phyloP scores from a whole-genome alignment of 768 basidiomycete species.

The Calocera cornea region DNA sequence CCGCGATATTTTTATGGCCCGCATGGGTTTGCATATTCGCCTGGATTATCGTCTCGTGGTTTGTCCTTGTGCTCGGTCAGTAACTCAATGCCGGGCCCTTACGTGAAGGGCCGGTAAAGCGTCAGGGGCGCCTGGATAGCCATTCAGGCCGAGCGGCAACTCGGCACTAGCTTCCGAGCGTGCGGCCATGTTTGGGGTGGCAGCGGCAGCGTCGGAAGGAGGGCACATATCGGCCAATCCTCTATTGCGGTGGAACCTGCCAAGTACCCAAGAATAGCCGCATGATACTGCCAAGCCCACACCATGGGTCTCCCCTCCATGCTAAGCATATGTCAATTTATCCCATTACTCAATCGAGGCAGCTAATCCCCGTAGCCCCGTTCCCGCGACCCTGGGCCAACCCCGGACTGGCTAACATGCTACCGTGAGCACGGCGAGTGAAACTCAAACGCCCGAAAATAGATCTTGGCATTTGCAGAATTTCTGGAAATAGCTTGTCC shows the following conservation, averaged over 20 bases:
- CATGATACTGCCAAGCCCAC: neutral
- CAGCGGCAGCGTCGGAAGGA: too few species aligned
- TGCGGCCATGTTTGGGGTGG: too few species aligned
- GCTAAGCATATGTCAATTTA: neutral
- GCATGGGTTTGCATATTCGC: too few species aligned
- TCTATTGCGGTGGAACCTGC: neutral
- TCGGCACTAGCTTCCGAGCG: too few species aligned
- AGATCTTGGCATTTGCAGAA: neutral
- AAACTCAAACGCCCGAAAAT: constrained; percentile 3
- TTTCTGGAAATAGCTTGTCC: neutral
- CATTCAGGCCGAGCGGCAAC: too few species aligned
- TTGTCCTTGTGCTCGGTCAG: too few species aligned
- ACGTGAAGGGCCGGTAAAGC: too few species aligned
- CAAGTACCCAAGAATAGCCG: neutral
- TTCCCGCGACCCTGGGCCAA: neutral
- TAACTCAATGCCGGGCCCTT: too few species aligned
- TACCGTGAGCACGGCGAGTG: neutral
- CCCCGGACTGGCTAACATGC: neutral
- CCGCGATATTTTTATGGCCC: too few species aligned
- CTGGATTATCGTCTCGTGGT: too few species aligned
- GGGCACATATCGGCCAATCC: too few species aligned
- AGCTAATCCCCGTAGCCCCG: neutral
- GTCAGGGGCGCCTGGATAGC: too few species aligned
- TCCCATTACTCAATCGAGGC: neutral
- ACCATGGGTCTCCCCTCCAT: neutral